Percentiles rank a stretch among this genome's conserved stretches.
phyloP scores from a whole-genome alignment of 164 flowering plant genomes.

The Nymphaea colorata region DNA sequence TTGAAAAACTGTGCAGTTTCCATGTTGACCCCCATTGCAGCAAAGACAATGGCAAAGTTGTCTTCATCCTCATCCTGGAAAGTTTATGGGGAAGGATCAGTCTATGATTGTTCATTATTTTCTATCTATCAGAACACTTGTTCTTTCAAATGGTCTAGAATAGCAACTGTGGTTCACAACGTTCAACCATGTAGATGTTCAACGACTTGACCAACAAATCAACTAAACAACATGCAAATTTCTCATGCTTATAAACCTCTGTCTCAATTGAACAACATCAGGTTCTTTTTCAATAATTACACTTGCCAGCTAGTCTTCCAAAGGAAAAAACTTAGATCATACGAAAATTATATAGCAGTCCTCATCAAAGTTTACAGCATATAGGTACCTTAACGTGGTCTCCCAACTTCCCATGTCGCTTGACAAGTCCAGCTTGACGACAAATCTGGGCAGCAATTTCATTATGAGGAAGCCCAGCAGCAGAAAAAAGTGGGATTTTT shows the following conservation, averaged over 20 bases:
- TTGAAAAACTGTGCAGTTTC: constrained; percentile 98
- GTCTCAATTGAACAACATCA: too few relatives aligned
- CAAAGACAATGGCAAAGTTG: constrained; percentile 98
- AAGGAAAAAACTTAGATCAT: too few relatives aligned
- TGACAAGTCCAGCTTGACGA: constrained; percentile 95
- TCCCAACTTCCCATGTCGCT: constrained; percentile 69
- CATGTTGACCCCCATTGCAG: constrained; percentile 99
- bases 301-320: too few relatives aligned
- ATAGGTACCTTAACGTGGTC: constrained; percentile 51
- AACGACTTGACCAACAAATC: too few relatives aligned
- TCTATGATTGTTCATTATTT: neutral
- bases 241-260: too few relatives aligned
- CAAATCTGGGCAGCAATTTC: constrained; percentile 99
- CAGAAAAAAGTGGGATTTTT: constrained; percentile 97
- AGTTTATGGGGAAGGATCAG: constrained; percentile 1
- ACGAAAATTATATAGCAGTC: too few relatives aligned
- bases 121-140: too few relatives aligned
- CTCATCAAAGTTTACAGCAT: neutral
- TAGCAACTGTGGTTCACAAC: too few relatives aligned
- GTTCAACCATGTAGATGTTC: too few relatives aligned
- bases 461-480: constrained; percentile 99
- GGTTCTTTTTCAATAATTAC: too few relatives aligned
- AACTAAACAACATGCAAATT: too few relatives aligned
- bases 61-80: constrained; percentile 76
- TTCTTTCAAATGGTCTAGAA: too few relatives aligned